Base-by-base conservation (phyloP, 768 basidiomycete species). In the Mycena metata region DNA sequence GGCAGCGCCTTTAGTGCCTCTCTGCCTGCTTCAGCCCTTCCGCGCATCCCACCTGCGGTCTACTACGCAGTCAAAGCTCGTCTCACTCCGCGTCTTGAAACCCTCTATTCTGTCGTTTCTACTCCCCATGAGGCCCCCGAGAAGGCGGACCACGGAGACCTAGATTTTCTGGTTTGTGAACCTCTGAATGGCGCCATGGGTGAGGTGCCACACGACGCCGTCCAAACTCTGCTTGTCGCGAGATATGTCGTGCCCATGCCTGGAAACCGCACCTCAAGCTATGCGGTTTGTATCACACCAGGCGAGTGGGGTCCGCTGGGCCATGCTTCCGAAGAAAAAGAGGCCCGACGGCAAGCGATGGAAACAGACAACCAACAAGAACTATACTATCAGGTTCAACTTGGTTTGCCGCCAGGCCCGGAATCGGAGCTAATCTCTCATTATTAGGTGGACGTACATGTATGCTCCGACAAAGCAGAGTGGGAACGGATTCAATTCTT, bases 131-230 rank as follows among this genome's bases (percentile, higher is more conserved):
- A 92, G 76, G 88, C 86, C 11, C 92, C 91, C 16, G 88, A 85
- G 69, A 93, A 93, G 75, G 49, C 59, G 0, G 88, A 89, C 75
- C 81, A 91, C 69, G 92, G 92, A 1, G 92, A 94, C 73, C 73
- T 94, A 24, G 92, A 93, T 75, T 86, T 92, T 57, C 77, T 90
- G 23, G 91, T 91, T 5, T 81, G 84, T 42, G 69, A 73, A n/a
- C 87, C 91, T 10, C 79, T 72, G 36, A 60, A 54, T 50, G 30
- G 58, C n/a, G 36, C 33, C 50, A 50, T 36, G 33, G 58, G 80
- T 42, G 78, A 78, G 26, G 76, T 81, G 3, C 75, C 83, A 2
- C 81, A 83, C 30, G 77, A 77, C 35, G 49, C 76, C 36, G 79
- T 87, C 6, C 79, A 83, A 70, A 60, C 65, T 5, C 75, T 81